These are phyloP conservation scores for Onygena corvina DNA, from an alignment of 2,329 filamentous ascomycete genomes.

Conservation along the genomic window DNA sequence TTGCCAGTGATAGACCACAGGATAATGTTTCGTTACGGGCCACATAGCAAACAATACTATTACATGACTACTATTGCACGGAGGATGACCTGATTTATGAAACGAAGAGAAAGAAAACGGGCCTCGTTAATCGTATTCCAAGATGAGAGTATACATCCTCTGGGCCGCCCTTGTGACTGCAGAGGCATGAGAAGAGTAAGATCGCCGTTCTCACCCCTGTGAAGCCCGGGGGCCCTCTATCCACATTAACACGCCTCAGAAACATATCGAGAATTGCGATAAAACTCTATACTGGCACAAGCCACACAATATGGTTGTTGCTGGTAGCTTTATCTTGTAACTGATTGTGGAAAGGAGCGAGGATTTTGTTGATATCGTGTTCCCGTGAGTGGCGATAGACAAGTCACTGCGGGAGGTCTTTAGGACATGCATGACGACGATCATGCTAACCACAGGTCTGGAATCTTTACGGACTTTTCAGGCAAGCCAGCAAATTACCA, in stretches of 20 bases:
- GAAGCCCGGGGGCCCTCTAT: neutral
- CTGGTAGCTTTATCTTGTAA: too few species aligned
- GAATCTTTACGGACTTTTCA: slow-evolving; percentile 2
- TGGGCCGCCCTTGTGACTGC: neutral
- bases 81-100: neutral
- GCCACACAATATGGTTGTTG: too few species aligned
- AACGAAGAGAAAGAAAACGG: neutral
- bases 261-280: neutral
- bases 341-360: too few species aligned
- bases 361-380: too few species aligned
- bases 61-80: too few species aligned
- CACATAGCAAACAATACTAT: neutral
- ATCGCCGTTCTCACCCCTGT: neutral
- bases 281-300: neutral
- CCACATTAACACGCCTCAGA: slow-evolving; percentile 1
- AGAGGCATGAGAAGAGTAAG: neutral
- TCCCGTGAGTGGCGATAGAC: too few species aligned
- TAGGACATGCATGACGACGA: neutral
- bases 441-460: neutral
- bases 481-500: neutral
- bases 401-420: neutral
- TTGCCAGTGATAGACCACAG: neutral
- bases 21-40: neutral
- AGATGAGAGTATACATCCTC: slow-evolving; percentile 2
- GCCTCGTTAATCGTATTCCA: neutral